Conservation (phyloP, 345 rosid species). For the Lumnitzera littorea region DNA sequence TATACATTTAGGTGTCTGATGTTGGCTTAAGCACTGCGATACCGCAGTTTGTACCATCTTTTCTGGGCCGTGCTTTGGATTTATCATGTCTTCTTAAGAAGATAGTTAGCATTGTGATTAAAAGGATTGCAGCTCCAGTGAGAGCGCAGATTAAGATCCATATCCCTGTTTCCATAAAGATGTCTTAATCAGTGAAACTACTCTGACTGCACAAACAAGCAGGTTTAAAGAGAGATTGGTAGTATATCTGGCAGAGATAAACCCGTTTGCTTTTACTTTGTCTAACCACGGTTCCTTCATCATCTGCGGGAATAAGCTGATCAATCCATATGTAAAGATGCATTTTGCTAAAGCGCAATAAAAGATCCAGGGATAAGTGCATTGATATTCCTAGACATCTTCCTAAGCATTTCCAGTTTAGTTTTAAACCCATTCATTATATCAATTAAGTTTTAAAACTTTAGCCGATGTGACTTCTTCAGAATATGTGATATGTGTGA, state of each 20-base stretch:
- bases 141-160: slow-evolving; percentile 26
- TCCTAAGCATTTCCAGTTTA: too few species aligned
- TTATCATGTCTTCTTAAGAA: slow-evolving; percentile 5
- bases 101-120: background rate
- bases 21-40: background rate
- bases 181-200: background rate
- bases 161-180: slow-evolving; percentile 14
- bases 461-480: too few species aligned
- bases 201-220: background rate
- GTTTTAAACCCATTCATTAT: too few species aligned
- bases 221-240: background rate
- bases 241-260: background rate
- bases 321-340: too few species aligned
- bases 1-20: slow-evolving; percentile 1
- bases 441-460: too few species aligned
- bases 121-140: slow-evolving; percentile 4
- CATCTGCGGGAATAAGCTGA: slow-evolving; percentile 1
- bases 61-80: slow-evolving; percentile 5
- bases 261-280: too few species aligned
- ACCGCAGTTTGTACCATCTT: slow-evolving; percentile 9
- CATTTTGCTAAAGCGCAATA: too few species aligned
- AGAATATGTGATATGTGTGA: too few species aligned
- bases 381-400: too few species aligned
- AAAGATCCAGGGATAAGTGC: too few species aligned
- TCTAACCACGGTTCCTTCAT: background rate